A percentile compares a stretch with the other conserved stretches of the same genome.
These are phyloP conservation scores for Ocimum tenuiflorum DNA, from an alignment of 257 asterid genomes.

Conservation along the genomic window DNA sequence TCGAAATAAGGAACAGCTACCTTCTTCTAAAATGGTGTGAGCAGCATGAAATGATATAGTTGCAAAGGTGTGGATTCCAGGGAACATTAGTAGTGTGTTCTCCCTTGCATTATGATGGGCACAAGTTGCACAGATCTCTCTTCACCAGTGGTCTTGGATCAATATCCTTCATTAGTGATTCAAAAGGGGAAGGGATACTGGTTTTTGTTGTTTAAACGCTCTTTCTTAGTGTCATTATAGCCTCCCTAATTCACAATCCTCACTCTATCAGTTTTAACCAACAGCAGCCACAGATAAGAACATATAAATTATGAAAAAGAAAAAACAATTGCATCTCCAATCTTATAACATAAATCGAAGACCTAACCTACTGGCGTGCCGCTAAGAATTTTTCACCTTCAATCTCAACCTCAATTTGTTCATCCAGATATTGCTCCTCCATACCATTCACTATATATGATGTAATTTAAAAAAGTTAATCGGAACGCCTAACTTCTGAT, in stretches of 20 bases:
- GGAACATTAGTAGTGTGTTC: slow-evolving; percentile 67
- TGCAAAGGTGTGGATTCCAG: slow-evolving; percentile 69
- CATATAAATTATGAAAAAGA: neutral
- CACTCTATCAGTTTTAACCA: slow-evolving; percentile 71
- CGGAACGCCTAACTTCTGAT: neutral
- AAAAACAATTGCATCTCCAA: neutral
- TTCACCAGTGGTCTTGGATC: slow-evolving; percentile 68
- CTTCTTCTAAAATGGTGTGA: slow-evolving; percentile 82
- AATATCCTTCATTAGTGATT: slow-evolving; percentile 66
- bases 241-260: slow-evolving; percentile 87
- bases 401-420: slow-evolving; percentile 55
- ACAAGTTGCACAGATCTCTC: slow-evolving; percentile 80
- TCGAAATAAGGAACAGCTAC: slow-evolving; percentile 24
- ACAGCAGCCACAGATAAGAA: slow-evolving; percentile 35
- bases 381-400: slow-evolving; percentile 70
- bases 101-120: slow-evolving; percentile 76
- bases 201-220: slow-evolving; percentile 66
- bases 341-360: slow-evolving; percentile 18
- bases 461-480: neutral
- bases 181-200: slow-evolving; percentile 70
- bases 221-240: slow-evolving; percentile 70
- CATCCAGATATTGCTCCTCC: slow-evolving; percentile 48
- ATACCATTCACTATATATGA: slow-evolving; percentile 39
- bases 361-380: slow-evolving; percentile 60
- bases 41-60: slow-evolving; percentile 87